phyloP scores from a whole-genome alignment of 768 basidiomycete species.

The Boletus sp. region DNA sequence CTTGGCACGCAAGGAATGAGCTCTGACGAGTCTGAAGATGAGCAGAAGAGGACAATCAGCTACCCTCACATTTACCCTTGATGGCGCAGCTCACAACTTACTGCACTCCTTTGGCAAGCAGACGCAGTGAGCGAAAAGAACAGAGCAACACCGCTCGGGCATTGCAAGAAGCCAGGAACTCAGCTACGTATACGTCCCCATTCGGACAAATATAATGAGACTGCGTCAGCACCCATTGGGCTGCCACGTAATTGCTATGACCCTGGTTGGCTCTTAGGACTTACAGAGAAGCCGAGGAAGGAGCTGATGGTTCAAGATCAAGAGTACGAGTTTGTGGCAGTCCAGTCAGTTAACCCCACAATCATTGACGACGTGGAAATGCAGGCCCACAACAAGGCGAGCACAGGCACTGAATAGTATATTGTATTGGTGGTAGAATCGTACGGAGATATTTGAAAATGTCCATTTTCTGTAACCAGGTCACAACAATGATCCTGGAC shows the following conservation, averaged over 20 bases:
- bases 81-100: neutral
- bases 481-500: too few species aligned
- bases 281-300: neutral
- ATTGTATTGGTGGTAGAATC: too few species aligned
- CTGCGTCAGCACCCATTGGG: neutral
- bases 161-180: neutral
- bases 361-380: too few species aligned
- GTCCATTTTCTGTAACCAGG: too few species aligned
- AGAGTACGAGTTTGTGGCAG: neutral
- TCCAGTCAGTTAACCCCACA: too few species aligned
- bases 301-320: neutral
- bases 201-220: neutral
- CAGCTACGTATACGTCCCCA: neutral
- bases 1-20: neutral
- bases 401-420: too few species aligned
- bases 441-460: too few species aligned
- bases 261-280: neutral
- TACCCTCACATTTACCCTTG: neutral
- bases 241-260: neutral
- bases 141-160: neutral
- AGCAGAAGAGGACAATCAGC: neutral
- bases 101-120: neutral
- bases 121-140: neutral
- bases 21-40: neutral
- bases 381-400: too few species aligned